Conservation (phyloP, 805 yeast genomes). For the Teunomyces aglyptinius region DNA sequence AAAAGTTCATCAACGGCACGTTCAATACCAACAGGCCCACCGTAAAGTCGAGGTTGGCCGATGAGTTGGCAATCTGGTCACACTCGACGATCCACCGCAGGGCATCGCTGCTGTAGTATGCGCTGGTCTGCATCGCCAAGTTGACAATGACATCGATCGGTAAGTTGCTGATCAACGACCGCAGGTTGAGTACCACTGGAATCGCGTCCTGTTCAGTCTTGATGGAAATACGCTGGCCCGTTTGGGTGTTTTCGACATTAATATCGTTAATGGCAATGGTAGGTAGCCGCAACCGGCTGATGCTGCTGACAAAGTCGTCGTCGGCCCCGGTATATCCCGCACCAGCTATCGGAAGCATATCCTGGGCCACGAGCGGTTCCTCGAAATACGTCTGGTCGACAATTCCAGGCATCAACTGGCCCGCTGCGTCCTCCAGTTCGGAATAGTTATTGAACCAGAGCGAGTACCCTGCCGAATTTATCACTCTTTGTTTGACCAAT, state of each 20-base stretch:
- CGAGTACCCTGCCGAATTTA: constrained; percentile 33
- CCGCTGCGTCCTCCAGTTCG: constrained; percentile 15
- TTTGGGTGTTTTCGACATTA: constrained; percentile 24
- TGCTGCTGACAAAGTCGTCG: neutral
- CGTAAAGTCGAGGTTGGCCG: constrained; percentile 52
- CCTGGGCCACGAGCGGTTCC: constrained; percentile 50
- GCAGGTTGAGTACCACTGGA: constrained; percentile 61
- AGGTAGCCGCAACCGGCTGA: constrained; percentile 25
- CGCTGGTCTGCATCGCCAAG: constrained; percentile 68
- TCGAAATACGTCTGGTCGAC: constrained; percentile 46
- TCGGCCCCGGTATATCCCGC: constrained; percentile 20
- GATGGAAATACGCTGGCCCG: constrained; percentile 38
- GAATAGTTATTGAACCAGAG: constrained; percentile 24
- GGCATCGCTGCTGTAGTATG: constrained; percentile 49
- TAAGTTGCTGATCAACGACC: constrained; percentile 47
- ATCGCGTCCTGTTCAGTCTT: constrained; percentile 30
- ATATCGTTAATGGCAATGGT: constrained; percentile 26
- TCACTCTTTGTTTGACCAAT: constrained; percentile 18
- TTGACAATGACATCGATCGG: constrained; percentile 58
- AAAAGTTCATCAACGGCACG: constrained; percentile 49
- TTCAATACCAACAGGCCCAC: constrained; percentile 52
- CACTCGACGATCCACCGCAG: constrained; percentile 66
- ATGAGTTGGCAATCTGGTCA: constrained; percentile 39
- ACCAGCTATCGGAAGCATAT: constrained; percentile 34
- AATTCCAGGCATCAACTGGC: constrained; percentile 54